Evolutionary conservation across 1,284 basidiomycete species (phyloP).

Genomic region (Cystobasidium slooffiae): DNA sequence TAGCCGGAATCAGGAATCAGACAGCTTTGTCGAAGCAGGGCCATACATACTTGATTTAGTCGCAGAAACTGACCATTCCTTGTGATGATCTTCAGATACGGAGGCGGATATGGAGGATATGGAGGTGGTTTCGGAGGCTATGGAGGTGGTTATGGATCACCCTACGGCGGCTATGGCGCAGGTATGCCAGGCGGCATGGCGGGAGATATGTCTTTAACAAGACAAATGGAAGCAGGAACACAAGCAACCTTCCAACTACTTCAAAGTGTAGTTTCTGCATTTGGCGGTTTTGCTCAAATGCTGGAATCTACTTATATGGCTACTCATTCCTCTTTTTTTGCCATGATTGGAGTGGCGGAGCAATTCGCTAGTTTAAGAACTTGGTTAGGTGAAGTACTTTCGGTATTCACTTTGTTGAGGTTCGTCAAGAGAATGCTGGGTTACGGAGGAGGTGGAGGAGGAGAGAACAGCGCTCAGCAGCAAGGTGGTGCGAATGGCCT

Average conservation of each 20-base stretch:
- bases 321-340: conserved; percentile 96
- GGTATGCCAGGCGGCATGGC: conserved; percentile 66
- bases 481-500: conserved; percentile 47
- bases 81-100: conserved; percentile 59
- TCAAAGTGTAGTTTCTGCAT: conserved; percentile 93
- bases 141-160: conserved; percentile 41
- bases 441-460: conserved; percentile 61
- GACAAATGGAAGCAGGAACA: conserved; percentile 54
- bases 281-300: conserved; percentile 95
- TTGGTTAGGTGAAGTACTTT: conserved; percentile 90
- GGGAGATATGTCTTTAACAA: conserved; percentile 58
- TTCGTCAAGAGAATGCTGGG: conserved; percentile 69
- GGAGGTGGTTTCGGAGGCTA: conserved; percentile 55
- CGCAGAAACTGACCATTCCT: conserved; percentile 49
- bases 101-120: conserved; percentile 58
- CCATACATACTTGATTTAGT: not conserved
- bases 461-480: conserved; percentile 57
- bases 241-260: conserved; percentile 73
- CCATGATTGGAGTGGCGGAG: conserved; percentile 97
- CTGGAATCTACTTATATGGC: conserved; percentile 98
- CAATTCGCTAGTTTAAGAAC: conserved; percentile 90
- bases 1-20: not conserved
- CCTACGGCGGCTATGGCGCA: conserved; percentile 63
- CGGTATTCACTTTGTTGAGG: conserved; percentile 83
- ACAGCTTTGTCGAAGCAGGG: not conserved